Base-by-base conservation (phyloP, 495 filamentous ascomycete genomes). In the Hypoxylon intermedium region DNA sequence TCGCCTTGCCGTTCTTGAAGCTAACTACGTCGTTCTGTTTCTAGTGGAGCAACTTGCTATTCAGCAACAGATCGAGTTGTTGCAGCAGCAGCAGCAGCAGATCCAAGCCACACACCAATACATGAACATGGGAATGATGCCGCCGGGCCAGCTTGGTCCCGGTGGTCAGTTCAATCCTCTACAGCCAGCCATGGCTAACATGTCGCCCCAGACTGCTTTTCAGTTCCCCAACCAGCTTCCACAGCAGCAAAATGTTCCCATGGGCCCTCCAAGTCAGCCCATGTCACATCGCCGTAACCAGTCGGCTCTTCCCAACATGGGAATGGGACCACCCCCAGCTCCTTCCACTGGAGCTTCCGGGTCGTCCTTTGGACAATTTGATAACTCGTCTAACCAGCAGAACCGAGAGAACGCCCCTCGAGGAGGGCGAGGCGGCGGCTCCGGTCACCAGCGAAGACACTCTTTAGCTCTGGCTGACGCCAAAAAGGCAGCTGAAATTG, bases 21-120 rank as follows among this genome's bases (percentile, higher is more conserved):
- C 77, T 78, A 61, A 77, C 65, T 13, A 24, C 40, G 9, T 15
- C 12, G 53, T 57, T 60, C 55, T 60, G 40, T 58, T 34, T 49
- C 24, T 63, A 94, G 91, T 97, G 91, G 94, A 98, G 82, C 95
- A 98, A 87, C 84, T 98, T 66, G 92, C 94, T 70, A 89, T 98
- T 75, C 93, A 97, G 75, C 94, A 98, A 80, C 94, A 98, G 76
- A 97, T 98, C 71, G 93, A 98, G 77, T 82, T 93, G 75, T 84
- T 98, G 64, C 94, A 98, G 77, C 92, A 96, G 72, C 95, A 98
- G 71, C 94, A 98, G 70, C 95, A 98, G 75, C 95, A 98, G 71
- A 95, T 98, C 73, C 89, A 93, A 71, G 90, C 89, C 50, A 92
- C 91, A 47, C 92, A 97, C 65, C 93, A 96, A 73, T 98, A 97